Conservation (phyloP, 1,284 basidiomycete species). For the Apiotrichum veenhuisii region DNA sequence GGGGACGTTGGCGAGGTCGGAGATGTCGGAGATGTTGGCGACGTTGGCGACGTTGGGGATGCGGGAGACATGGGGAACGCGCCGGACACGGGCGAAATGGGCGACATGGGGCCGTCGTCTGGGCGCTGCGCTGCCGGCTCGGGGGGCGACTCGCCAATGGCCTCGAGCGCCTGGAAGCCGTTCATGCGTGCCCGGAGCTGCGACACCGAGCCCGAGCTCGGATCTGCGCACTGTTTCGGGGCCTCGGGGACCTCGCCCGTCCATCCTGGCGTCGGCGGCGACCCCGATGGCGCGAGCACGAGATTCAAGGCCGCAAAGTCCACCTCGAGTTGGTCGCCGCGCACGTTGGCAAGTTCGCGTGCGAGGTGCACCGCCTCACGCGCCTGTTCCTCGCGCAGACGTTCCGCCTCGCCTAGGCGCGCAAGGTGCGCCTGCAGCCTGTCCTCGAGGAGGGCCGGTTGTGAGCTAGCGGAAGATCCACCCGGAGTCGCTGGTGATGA, state of each 20-base stretch:
- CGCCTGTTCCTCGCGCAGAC: constrained; percentile 14
- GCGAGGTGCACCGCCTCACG: constrained; percentile 11
- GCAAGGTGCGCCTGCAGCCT: constrained; percentile 5
- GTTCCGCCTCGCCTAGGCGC: constrained; percentile 13
- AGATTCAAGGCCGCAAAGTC: background rate
- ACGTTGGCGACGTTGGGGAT: background rate
- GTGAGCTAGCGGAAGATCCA: background rate
- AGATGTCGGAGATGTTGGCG: background rate
- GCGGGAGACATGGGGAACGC: background rate
- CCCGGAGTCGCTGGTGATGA: background rate
- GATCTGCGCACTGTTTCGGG: too few species aligned
- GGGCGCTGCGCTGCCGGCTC: background rate
- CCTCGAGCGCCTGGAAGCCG: background rate
- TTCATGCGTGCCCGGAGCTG: background rate
- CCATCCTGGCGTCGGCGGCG: background rate
- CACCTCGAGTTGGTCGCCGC: background rate
- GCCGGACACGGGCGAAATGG: background rate
- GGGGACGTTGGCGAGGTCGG: constrained; percentile 1
- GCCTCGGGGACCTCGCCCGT: background rate
- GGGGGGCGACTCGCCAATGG: background rate
- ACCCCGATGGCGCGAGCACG: background rate
- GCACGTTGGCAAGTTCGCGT: constrained; percentile 9
- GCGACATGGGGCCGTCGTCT: background rate
- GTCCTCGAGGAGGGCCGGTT: constrained; percentile 6
- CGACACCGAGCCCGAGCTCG: background rate